Base-by-base conservation (phyloP, 1,139 yeast genomes). In the Entelexis paramagnoliae region DNA sequence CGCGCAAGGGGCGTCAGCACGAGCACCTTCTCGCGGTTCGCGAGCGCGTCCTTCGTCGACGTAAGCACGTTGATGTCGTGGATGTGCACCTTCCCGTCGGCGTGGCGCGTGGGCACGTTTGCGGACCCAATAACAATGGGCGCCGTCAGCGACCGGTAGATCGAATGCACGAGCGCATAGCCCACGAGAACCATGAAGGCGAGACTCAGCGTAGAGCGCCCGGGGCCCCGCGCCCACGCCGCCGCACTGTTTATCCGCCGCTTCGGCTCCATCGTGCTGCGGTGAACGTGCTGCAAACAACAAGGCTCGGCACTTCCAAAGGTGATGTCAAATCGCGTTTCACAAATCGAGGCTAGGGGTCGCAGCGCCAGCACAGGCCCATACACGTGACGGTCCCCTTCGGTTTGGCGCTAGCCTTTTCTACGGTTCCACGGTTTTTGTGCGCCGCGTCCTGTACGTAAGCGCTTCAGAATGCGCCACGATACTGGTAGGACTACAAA, bases 1-100 rank as follows among this genome's bases (percentile, higher is more conserved):
- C 80, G 77, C 46, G 94, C 83, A 79, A 91, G 80, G 42, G 98
- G 98, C 2, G 96, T 80, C 67, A 85, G 76, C 58, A 84, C 78
- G 64, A 91, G 73, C 33, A 91, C 86, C 59, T 83, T 83, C 65
- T 91, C 97, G 62, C 76, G 77, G 66, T 86, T 84, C 54, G 74
- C 74, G 50, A 79, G 77, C 9, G 95, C 83, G 66, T 79, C 75
- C 24, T 83, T 72, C 1, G 89, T 77, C 6, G 89, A 75, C 35
- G 80, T 78, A 59, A 89, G 71, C 62, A 76, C 76, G 68, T 89
- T 88, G 71, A 89, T 75, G 66, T 87, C 87, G 65, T 83, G 87
- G 64, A 86, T 93, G 46, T 84, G 77, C 60, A 88, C 85, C 64
- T 84, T 91, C 62, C 84, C 84, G 58, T 82, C 83, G 20, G 61